Evolutionary conservation across 768 basidiomycete genomes (phyloP).

Genomic region (Rhodotorula taiwanensis): DNA sequence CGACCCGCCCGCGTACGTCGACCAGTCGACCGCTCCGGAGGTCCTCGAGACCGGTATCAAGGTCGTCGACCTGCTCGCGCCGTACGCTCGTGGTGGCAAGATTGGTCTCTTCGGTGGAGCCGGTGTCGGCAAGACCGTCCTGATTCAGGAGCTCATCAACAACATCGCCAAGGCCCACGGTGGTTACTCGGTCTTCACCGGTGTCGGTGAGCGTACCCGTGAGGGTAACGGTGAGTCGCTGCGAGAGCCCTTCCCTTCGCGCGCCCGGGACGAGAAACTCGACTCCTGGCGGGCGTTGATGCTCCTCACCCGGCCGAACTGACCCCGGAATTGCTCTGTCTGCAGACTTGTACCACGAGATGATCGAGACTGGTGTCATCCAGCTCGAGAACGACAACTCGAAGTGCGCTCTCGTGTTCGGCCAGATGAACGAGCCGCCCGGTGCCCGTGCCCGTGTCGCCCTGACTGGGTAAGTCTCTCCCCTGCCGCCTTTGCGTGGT

Average conservation of each 20-base stretch:
- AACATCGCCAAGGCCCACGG: constrained; percentile 99
- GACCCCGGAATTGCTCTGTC: no score
- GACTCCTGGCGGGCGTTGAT: no score
- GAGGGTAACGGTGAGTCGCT: constrained; percentile 80
- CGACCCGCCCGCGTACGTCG: constrained; percentile 93
- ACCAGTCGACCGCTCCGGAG: constrained; percentile 97
- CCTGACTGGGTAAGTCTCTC: constrained; percentile 58
- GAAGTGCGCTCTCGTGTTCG: constrained; percentile 99
- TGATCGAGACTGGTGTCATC: constrained; percentile 99
- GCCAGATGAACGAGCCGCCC: constrained; percentile 99
- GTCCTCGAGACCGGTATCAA: constrained; percentile 99
- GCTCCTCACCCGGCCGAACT: no score
- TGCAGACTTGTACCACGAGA: constrained; percentile 78
- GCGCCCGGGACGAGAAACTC: no score
- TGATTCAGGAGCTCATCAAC: constrained; percentile 96
- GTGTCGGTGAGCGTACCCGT: constrained; percentile 99
- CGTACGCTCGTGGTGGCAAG: constrained; percentile 99
- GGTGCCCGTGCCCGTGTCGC: constrained; percentile 99
- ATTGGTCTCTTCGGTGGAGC: constrained; percentile 99
- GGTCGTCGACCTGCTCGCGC: constrained; percentile 98
- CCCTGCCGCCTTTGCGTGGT: no score
- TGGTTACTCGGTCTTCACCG: constrained; percentile 84
- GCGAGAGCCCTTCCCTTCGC: no score
- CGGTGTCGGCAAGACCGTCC: constrained; percentile 99
- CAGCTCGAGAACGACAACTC: constrained; percentile 94